Conservation (phyloP, 257 asterid species). For the Lavandula angustifolia region DNA sequence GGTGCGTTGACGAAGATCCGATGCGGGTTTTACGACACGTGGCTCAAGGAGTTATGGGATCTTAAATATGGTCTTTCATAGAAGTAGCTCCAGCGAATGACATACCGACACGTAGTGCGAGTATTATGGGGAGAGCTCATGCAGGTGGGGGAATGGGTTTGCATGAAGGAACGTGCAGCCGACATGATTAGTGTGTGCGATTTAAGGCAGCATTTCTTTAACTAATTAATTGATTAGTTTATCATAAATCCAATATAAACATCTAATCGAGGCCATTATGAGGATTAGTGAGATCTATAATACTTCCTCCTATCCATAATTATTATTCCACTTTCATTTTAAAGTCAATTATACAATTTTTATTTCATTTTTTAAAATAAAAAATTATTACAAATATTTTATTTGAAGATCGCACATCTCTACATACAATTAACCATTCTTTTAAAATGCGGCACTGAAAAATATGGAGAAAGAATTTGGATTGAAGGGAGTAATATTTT, state of each 20-base stretch:
- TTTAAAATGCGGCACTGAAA: too few relatives aligned
- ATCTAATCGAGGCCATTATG: background rate
- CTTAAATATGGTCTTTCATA: conserved; percentile 28
- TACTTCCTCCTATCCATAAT: too few relatives aligned
- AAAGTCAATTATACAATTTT: too few relatives aligned
- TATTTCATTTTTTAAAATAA: too few relatives aligned
- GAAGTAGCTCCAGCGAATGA: conserved; percentile 23
- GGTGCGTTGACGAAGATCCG: conserved; percentile 19
- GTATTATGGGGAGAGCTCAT: conserved; percentile 32
- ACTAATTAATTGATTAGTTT: background rate
- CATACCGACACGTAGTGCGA: conserved; percentile 30
- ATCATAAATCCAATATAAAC: background rate
- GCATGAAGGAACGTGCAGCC: conserved; percentile 54
- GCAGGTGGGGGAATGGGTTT: conserved; percentile 14
- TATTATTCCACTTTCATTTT: too few relatives aligned
- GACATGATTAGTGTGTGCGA: conserved; percentile 41
- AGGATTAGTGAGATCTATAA: background rate
- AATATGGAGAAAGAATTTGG: too few relatives aligned
- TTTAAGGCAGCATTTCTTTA: conserved; percentile 8
- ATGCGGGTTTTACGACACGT: conserved; percentile 22
- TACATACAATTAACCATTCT: too few relatives aligned
- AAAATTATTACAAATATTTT: too few relatives aligned
- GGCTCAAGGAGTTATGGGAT: conserved; percentile 11
- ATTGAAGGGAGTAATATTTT: too few relatives aligned
- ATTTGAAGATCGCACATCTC: too few relatives aligned